Evolutionary conservation across 495 filamentous ascomycete species (phyloP), one percentile per base, ranked within the genome.

Genomic region (Xylaria longipes): DNA sequence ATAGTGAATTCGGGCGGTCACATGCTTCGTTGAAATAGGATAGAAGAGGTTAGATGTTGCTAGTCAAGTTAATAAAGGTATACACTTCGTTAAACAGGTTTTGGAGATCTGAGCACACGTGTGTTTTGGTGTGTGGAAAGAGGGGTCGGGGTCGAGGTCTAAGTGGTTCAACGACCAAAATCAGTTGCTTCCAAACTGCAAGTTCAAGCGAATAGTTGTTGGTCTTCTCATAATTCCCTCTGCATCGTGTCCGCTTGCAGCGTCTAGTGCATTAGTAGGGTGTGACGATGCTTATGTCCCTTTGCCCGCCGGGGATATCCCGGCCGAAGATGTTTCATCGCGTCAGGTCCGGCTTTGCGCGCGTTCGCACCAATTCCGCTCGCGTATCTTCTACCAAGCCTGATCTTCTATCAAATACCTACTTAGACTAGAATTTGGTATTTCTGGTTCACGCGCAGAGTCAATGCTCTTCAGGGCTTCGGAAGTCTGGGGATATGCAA

Each of bases 101-200:
- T 56, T 31, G 52, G 52, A 31, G 52, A 56, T 31, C 14, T 7
- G 52, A 31, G 52, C 52, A 60, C 20, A 12, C 57, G 31, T 37
- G 37, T 60, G 7, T n/a, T n/a, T 22, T 20, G 27, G 6, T 33
- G 31, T 35, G 33, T n/a, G 15, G 8, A 17, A 37, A 60, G 57
- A 60, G 57, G 57, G 57, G 52, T 31, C 27, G 17, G 52, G 14
- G 2, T 56, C 27, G 52, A 29, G 52, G 52, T 17, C 27, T 56
- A 31, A 56, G 52, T 56, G 52, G 52, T 31, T 6, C 25, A 17
- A 29, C 12, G 2, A 31, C 52, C 7, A 56, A 15, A 56, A 31
- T n/a, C 1, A 56, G n/a, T 37, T 35, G 57, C 57, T 60, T n/a
- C 57, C 57, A n/a, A 60, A 35, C 31, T 22, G 57, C 57, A 60